Conservation (phyloP, 2,329 filamentous ascomycete species). For the Sporothrix protearum region DNA sequence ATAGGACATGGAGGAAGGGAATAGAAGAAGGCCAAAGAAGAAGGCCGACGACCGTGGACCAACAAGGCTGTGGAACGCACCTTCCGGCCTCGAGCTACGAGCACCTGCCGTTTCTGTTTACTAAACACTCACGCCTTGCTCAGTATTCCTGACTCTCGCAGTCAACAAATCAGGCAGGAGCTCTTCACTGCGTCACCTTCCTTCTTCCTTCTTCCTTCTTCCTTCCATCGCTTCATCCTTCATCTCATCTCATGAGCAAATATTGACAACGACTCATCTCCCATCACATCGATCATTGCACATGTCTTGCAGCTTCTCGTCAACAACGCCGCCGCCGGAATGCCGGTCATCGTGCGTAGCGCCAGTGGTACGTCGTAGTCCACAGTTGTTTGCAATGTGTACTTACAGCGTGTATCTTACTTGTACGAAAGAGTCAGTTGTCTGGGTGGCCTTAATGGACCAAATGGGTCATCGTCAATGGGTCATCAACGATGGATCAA, state of each 20-base stretch:
- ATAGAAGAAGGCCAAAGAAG: not conserved
- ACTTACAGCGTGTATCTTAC: no score
- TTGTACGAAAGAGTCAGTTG: no score
- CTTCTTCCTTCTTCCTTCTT: no score
- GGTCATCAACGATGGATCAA: no score
- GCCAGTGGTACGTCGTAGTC: not conserved
- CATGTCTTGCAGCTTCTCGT: no score
- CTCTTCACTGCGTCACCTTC: not conserved
- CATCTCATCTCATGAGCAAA: not conserved
- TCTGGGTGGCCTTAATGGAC: no score
- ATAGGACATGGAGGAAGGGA: no score
- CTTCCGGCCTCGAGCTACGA: not conserved
- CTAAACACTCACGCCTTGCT: not conserved
- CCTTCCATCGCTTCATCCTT: no score
- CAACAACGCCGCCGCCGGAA: not conserved
- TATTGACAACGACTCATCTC: not conserved
- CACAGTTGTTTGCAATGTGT: no score
- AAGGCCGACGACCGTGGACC: not conserved
- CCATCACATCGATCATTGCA: not conserved
- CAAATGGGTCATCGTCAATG: not conserved
- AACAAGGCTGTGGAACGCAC: not conserved
- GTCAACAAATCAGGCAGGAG: not conserved
- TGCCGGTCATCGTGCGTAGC: not conserved
- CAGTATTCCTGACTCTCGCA: not conserved
- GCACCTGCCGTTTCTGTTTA: not conserved